These are phyloP conservation scores for Gonium pectorale DNA, from an alignment of 139 green algal species.

Conservation along the genomic window DNA sequence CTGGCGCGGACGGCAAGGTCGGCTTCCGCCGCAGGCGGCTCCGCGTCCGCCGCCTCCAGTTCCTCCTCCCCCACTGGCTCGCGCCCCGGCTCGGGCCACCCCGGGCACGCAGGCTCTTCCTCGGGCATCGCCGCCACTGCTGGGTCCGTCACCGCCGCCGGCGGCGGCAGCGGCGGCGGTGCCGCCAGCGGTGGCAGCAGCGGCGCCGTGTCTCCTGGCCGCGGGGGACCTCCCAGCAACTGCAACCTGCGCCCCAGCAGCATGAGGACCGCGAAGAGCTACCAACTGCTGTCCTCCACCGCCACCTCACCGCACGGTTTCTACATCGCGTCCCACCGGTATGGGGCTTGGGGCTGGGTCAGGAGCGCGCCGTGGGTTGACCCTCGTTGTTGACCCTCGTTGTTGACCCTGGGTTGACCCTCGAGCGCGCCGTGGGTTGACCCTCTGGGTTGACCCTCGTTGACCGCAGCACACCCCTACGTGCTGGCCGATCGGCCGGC, in stretches of 20 bases:
- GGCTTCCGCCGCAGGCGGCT: neutral
- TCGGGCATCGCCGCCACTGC: neutral
- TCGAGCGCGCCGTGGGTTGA: no score
- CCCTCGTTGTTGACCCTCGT: no score
- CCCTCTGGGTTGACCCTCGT: no score
- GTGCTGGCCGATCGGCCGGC: no score
- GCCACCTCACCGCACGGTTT: conserved; percentile 41
- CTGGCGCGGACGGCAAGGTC: conserved; percentile 18
- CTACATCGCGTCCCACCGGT: conserved; percentile 44
- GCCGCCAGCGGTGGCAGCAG: neutral
- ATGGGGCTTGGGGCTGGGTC: no score
- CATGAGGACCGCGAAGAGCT: conserved; percentile 53
- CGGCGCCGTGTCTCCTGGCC: no score
- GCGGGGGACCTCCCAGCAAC: neutral
- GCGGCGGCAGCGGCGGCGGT: neutral
- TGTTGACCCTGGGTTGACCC: no score
- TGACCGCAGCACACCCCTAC: no score
- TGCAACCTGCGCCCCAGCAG: conserved; percentile 44
- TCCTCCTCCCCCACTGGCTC: neutral
- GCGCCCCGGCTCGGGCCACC: neutral
- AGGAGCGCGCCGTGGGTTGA: no score
- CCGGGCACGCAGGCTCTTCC: neutral
- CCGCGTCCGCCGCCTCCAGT: neutral
- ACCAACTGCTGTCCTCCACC: conserved; percentile 39
- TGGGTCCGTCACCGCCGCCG: neutral